These are phyloP conservation scores for Aegilops tauschii DNA, from an alignment of 176 grass and related monocot genomes.

Conservation along the genomic window DNA sequence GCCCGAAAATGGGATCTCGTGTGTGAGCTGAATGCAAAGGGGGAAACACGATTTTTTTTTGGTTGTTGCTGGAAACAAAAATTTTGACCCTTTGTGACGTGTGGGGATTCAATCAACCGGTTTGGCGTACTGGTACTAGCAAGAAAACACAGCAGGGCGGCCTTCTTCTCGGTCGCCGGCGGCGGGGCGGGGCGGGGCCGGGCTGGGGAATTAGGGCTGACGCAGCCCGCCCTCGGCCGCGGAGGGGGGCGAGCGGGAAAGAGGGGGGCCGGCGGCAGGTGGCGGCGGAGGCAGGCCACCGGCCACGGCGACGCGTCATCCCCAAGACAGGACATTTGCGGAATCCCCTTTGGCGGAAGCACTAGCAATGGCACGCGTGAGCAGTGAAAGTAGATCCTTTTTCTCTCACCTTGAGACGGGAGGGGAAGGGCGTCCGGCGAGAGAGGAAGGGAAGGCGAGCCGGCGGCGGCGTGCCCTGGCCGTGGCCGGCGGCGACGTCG, in stretches of 20 bases:
- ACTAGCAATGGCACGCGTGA: neutral
- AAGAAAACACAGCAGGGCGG: neutral
- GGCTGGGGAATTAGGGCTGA: neutral
- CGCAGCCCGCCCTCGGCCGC: neutral
- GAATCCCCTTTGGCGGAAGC: neutral
- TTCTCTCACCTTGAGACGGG: neutral
- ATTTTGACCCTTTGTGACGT: neutral
- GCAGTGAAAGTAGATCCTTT: neutral
- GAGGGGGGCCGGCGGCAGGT: neutral
- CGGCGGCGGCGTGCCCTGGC: neutral
- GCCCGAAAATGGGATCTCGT: no score
- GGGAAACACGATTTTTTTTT: no score
- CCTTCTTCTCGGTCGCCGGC: neutral
- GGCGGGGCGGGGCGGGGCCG: neutral
- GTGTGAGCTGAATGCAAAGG: no score
- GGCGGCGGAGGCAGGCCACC: neutral
- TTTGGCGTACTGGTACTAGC: no score
- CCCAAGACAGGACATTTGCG: neutral
- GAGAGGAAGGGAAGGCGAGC: neutral
- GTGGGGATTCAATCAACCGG: neutral
- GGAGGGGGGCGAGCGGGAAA: neutral
- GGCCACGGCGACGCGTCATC: neutral
- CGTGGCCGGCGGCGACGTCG: neutral
- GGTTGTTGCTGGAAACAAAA: neutral
- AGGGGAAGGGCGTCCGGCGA: neutral